Evolutionary conservation across 495 filamentous ascomycete species (phyloP).

Genomic region (Amorphotheca resinae): DNA sequence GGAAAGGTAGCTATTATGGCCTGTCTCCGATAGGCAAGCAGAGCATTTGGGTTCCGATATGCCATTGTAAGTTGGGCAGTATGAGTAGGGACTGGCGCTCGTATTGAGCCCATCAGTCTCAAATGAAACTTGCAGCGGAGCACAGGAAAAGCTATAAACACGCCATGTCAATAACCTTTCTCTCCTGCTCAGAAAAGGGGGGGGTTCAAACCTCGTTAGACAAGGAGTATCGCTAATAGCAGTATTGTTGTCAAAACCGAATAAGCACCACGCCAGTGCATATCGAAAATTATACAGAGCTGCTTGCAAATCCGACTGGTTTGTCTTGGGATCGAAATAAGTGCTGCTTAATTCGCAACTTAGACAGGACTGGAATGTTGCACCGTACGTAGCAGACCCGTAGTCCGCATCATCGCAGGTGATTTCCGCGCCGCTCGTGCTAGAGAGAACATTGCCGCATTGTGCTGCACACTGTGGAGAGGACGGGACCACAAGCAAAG

Average conservation of each 20-base stretch:
- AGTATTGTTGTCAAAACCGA: conserved; percentile 21
- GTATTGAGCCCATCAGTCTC: conserved; percentile 13
- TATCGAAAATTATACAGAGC: conserved; percentile 40
- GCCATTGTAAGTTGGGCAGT: conserved; percentile 6
- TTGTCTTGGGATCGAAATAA: conserved; percentile 30
- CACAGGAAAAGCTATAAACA: conserved; percentile 13
- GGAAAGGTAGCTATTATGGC: conserved; percentile 6
- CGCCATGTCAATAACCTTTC: no score
- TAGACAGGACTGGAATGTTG: conserved; percentile 43
- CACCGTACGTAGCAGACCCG: conserved; percentile 29
- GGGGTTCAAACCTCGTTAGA: conserved; percentile 8
- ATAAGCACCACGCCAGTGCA: conserved; percentile 29
- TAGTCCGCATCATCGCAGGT: conserved; percentile 40
- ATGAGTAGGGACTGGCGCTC: conserved; percentile 12
- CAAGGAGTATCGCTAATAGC: conserved; percentile 11
- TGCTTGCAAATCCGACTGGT: conserved; percentile 46
- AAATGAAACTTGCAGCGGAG: conserved; percentile 7
- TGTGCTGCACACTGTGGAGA: conserved; percentile 14
- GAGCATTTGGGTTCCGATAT: conserved; percentile 10
- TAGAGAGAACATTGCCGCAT: conserved; percentile 18
- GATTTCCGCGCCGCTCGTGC: conserved; percentile 34
- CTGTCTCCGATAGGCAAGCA: conserved; percentile 5
- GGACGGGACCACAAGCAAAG: conserved; percentile 5
- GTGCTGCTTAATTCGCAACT: conserved; percentile 46
- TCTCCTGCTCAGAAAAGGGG: background rate